These are phyloP conservation scores for Tricholoma matsutake DNA, from an alignment of 768 basidiomycete genomes.

Conservation along the genomic window DNA sequence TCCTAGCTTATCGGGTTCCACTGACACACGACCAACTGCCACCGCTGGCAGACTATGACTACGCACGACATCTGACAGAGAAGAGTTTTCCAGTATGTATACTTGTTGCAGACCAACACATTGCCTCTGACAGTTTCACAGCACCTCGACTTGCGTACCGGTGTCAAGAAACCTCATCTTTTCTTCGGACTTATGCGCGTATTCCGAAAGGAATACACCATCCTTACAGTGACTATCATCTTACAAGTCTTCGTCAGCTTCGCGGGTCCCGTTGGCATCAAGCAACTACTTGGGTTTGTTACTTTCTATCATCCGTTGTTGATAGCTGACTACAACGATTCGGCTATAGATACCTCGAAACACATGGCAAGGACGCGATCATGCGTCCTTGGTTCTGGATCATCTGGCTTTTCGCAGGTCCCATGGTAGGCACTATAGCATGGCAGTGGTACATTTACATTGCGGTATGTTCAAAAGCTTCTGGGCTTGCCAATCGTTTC, in stretches of 20 bases:
- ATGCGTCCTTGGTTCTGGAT: conserved; percentile 75
- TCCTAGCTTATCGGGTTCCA: conserved; percentile 41
- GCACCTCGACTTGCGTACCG: conserved; percentile 38
- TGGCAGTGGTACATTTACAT: conserved; percentile 55
- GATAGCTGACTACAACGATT: background rate
- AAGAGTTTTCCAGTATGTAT: conserved; percentile 28
- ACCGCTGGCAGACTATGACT: conserved; percentile 63
- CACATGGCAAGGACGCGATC: conserved; percentile 40
- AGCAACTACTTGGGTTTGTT: conserved; percentile 36
- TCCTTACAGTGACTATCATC: conserved; percentile 26
- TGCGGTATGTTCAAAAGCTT: conserved; percentile 28
- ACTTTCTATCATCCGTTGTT: background rate
- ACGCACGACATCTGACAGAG: conserved; percentile 24
- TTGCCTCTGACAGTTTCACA: conserved; percentile 4
- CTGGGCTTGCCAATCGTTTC: background rate
- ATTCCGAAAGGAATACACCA: conserved; percentile 32
- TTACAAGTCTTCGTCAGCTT: conserved; percentile 26
- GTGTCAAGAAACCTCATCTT: conserved; percentile 40
- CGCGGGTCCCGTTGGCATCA: conserved; percentile 39
- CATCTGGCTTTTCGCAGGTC: conserved; percentile 44
- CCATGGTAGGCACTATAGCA: conserved; percentile 37
- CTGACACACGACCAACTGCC: conserved; percentile 55
- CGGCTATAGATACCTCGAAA: conserved; percentile 55
- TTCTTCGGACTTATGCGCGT: conserved; percentile 43
- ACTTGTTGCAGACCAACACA: background rate